Percentiles rank a stretch among this genome's conserved stretches.
These are phyloP conservation scores for Microstegium vimineum DNA, from an alignment of 176 grass and related monocot genomes.

Conservation along the genomic window DNA sequence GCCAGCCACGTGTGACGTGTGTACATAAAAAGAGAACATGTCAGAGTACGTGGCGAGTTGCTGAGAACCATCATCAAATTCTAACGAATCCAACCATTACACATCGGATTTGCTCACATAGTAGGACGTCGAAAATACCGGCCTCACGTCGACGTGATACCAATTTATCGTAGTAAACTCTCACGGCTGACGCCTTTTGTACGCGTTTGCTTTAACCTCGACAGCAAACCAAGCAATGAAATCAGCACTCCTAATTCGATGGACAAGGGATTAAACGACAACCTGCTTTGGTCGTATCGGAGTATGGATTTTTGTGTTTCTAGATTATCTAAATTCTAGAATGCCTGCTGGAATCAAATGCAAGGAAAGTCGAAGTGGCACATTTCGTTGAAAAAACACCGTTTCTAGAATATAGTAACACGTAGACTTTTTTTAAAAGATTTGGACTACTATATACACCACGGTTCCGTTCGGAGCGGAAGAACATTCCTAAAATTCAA, in stretches of 20 bases:
- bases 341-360: background rate
- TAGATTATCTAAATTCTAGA: background rate
- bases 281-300: background rate
- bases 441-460: too few species aligned
- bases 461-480: too few species aligned
- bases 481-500: too few species aligned
- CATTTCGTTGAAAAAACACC: background rate
- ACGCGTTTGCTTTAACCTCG: background rate
- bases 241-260: background rate
- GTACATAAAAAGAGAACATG: background rate
- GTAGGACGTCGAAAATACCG: too few species aligned
- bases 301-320: too few species aligned
- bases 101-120: too few species aligned
- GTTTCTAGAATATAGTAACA: too few species aligned
- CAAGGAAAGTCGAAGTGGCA: background rate
- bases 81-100: background rate
- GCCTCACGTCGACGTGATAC: too few species aligned
- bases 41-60: background rate
- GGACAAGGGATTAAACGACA: background rate
- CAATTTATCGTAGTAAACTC: too few species aligned
- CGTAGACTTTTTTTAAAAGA: too few species aligned
- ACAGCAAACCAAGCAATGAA: background rate
- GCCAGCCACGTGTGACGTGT: background rate
- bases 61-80: background rate
- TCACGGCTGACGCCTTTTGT: too few species aligned